Conservation (phyloP, 2,329 filamentous ascomycete species). For the Ciborinia camelliae region DNA sequence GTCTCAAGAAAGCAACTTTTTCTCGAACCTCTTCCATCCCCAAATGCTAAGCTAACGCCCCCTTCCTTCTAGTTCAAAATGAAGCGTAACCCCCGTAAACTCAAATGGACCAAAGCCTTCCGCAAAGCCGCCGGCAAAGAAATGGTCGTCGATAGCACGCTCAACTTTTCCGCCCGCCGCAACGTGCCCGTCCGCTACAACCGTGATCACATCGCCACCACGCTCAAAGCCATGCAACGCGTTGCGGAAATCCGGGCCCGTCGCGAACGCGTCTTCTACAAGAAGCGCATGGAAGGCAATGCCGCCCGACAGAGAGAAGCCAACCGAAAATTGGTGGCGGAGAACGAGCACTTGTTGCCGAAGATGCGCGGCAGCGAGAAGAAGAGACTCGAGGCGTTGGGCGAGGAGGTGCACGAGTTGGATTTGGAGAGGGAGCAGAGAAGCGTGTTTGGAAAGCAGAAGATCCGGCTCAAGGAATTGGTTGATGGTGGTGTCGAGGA, state of each 20-base stretch:
- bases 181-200: conserved; percentile 96
- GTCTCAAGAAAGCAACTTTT: not conserved
- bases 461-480: conserved; percentile 40
- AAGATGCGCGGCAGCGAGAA: conserved; percentile 63
- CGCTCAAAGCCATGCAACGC: conserved; percentile 87
- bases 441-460: conserved; percentile 42
- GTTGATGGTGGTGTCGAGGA: conserved; percentile 38
- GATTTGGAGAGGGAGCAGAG: conserved; percentile 45
- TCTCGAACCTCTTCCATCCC: not conserved
- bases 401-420: conserved; percentile 43
- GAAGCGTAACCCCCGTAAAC: conserved; percentile 95
- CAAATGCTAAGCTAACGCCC: not conserved
- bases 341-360: conserved; percentile 90
- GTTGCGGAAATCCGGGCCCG: conserved; percentile 79
- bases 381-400: conserved; percentile 53
- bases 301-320: conserved; percentile 73
- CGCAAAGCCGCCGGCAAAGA: conserved; percentile 79
- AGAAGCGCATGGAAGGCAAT: conserved; percentile 88
- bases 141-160: conserved; percentile 89
- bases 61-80: conserved; percentile 70
- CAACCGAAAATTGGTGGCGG: conserved; percentile 82
- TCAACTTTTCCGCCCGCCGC: conserved; percentile 87
- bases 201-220: conserved; percentile 82
- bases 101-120: conserved; percentile 96
- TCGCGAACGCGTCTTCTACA: conserved; percentile 90